Percentiles rank a stretch among this genome's conserved stretches.
phyloP scores from a whole-genome alignment of 352 stramenopile genomes.

The Phytophthora boehmeriae region DNA sequence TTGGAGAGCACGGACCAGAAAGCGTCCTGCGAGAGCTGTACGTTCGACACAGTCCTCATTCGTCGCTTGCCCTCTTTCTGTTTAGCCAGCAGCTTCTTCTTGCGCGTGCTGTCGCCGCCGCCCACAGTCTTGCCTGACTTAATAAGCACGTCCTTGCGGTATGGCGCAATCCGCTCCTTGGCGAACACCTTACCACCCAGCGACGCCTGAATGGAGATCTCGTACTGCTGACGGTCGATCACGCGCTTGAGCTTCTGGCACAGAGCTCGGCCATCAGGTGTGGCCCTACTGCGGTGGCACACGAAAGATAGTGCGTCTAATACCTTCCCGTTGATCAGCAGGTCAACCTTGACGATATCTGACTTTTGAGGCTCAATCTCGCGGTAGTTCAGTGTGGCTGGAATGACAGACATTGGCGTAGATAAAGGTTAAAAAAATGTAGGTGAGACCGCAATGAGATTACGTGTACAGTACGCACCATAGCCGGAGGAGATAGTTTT shows the following conservation, averaged over 20 bases:
- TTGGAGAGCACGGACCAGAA: conserved; percentile 98
- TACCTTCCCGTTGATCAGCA: conserved; percentile 94
- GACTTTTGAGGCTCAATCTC: conserved; percentile 91
- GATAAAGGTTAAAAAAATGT: background rate
- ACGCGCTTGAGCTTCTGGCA: conserved; percentile 97
- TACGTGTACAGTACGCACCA: too few species aligned
- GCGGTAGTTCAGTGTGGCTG: conserved; percentile 94
- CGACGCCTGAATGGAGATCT: conserved; percentile 98
- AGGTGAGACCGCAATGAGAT: too few species aligned
- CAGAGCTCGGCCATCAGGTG: conserved; percentile 83
- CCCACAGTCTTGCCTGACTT: conserved; percentile 97
- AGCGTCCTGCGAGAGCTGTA: conserved; percentile 96
- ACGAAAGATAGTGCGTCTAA: conserved; percentile 98
- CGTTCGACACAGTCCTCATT: conserved; percentile 96
- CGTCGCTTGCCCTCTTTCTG: conserved; percentile 99
- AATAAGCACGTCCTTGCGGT: conserved; percentile 96
- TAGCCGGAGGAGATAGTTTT: conserved; percentile 97
- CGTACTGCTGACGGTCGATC: conserved; percentile 97
- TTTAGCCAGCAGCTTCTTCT: conserved; percentile 99
- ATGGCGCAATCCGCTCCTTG: conserved; percentile 96
- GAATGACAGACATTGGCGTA: conserved; percentile 8
- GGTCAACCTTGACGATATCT: conserved; percentile 96
- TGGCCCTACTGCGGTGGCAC: conserved; percentile 90
- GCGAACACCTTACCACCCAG: conserved; percentile 96
- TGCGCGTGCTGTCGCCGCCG: conserved; percentile 96